These are phyloP conservation scores for Bipolaris oryzae DNA, from an alignment of 2,329 filamentous ascomycete genomes.

Conservation along the genomic window DNA sequence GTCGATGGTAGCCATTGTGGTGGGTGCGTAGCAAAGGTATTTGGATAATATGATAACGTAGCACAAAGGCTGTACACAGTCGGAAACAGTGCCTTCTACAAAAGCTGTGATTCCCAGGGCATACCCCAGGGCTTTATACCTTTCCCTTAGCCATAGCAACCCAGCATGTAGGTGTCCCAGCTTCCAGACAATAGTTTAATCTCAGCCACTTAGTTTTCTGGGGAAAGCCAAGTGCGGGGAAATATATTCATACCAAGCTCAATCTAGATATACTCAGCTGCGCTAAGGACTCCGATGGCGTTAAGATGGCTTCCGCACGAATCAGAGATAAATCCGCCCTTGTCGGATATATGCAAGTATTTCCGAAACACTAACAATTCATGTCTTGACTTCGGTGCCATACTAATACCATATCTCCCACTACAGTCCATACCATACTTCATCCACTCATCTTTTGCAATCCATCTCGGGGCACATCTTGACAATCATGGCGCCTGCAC, in stretches of 20 bases:
- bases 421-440: not conserved
- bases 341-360: conserved; percentile 2
- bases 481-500: conserved; percentile 26
- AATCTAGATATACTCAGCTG: not conserved
- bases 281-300: not conserved
- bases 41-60: not conserved
- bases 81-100: not conserved
- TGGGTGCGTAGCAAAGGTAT: not conserved
- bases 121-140: conserved; percentile 6
- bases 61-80: not conserved
- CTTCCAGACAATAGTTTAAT: conserved; percentile 3
- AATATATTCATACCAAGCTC: conserved; percentile 2
- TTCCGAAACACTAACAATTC: not conserved
- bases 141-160: not conserved
- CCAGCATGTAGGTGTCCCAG: not conserved
- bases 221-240: conserved; percentile 10
- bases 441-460: not conserved
- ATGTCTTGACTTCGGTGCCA: not conserved
- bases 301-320: not conserved
- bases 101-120: not conserved
- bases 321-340: conserved; percentile 1
- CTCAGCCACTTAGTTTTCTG: conserved; percentile 7
- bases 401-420: not conserved
- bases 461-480: not conserved
- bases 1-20: conserved; percentile 23